Conservation (phyloP, 2,329 filamentous ascomycete genomes). For the Trichothecium roseum region DNA sequence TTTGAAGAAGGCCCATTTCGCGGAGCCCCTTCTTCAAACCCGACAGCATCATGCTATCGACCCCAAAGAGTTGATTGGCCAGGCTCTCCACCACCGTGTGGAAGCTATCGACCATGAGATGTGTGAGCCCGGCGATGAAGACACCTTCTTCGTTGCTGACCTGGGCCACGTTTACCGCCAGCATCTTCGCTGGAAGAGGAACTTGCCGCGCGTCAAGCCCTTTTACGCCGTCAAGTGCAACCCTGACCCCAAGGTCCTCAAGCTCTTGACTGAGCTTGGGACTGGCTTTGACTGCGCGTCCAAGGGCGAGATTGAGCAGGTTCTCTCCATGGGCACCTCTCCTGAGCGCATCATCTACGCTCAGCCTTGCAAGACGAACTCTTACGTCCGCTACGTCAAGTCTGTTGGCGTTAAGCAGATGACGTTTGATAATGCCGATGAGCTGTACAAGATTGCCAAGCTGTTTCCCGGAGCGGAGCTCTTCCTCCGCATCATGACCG, state of each 20-base stretch:
- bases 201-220: constrained; percentile 82
- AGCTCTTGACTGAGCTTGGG: constrained; percentile 77
- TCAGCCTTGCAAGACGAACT: constrained; percentile 99
- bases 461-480: constrained; percentile 83
- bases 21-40: constrained; percentile 22
- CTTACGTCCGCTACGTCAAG: constrained; percentile 85
- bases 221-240: constrained; percentile 99
- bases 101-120: constrained; percentile 74
- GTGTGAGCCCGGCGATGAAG: constrained; percentile 88
- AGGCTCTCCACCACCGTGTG: constrained; percentile 78
- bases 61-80: constrained; percentile 74
- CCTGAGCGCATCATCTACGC: constrained; percentile 95
- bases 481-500: constrained; percentile 88
- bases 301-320: constrained; percentile 92
- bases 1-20: constrained; percentile 31
- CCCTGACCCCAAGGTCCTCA: constrained; percentile 80
- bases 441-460: constrained; percentile 95
- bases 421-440: constrained; percentile 98
- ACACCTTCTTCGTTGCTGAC: constrained; percentile 97
- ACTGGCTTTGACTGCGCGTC: constrained; percentile 98
- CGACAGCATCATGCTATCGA: constrained; percentile 28
- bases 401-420: constrained; percentile 85
- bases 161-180: constrained; percentile 98
- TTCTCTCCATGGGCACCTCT: constrained; percentile 71
- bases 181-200: constrained; percentile 95